phyloP scores from a whole-genome alignment of 805 yeast species.

The Ogataea populi-albae region DNA sequence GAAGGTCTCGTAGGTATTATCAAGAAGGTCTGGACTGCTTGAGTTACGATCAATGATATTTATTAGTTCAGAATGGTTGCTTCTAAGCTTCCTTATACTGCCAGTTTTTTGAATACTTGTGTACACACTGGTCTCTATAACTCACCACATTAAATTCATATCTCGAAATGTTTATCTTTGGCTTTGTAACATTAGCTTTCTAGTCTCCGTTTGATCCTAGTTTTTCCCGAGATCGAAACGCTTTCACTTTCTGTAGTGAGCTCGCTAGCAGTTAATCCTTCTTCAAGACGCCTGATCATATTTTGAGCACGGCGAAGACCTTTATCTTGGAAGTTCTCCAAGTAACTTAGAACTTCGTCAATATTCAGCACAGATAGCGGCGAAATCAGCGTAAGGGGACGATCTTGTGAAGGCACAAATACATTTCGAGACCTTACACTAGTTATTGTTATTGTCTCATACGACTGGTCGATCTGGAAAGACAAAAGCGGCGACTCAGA shows the following conservation, averaged over 20 bases:
- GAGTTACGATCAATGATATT: slow-evolving; percentile 3
- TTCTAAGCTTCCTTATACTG: too few species aligned
- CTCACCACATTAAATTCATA: too few species aligned
- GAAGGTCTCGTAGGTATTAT: slow-evolving; percentile 55
- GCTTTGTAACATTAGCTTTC: too few species aligned
- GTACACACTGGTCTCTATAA: too few species aligned
- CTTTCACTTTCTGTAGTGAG: too few species aligned
- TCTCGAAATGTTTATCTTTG: too few species aligned
- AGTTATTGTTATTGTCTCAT: slow-evolving; percentile 5
- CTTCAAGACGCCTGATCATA: too few species aligned
- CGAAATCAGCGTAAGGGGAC: slow-evolving; percentile 9
- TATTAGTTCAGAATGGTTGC: slow-evolving; percentile 1
- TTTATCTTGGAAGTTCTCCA: slow-evolving; percentile 7
- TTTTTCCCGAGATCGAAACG: slow-evolving; percentile 5
- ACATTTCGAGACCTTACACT: slow-evolving; percentile 18
- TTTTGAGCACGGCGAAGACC: slow-evolving; percentile 1
- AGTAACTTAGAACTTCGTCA: slow-evolving; percentile 5
- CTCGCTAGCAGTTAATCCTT: too few species aligned
- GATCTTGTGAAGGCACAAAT: slow-evolving; percentile 17
- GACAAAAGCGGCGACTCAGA: slow-evolving; percentile 14
- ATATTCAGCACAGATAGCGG: slow-evolving; percentile 3
- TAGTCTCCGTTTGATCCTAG: slow-evolving; percentile 7
- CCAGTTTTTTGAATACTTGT: too few species aligned
- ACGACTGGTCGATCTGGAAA: slow-evolving; percentile 19
- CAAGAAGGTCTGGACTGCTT: slow-evolving; percentile 35